Base-by-base conservation (phyloP, 192 early-diverging fungal species). In the Entophlyctis luteolus region DNA sequence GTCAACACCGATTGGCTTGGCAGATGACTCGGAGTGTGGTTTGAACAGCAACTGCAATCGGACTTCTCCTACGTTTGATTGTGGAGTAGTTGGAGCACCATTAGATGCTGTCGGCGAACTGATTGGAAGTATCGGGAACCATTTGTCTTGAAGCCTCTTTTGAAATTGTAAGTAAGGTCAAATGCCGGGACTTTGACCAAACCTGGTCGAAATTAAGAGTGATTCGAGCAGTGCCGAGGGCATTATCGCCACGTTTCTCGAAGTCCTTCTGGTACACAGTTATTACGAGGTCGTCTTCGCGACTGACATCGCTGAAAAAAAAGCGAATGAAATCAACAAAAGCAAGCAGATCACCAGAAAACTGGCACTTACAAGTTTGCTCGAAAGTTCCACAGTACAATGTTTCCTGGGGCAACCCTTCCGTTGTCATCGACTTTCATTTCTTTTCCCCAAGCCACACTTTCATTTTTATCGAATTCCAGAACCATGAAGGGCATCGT, bases 401-500 rank as follows among this genome's bases (percentile, higher is more conserved):
- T 16, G 31, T 12, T 50, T 33, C 48, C 47, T 32, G 45, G 12
- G 68, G 27, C 39, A 25, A 34, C 8, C 5, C 20, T 10, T 20
- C 2, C 36, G 28, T 25, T 20, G 4, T 65, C 57, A 10, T 71
- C 55, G 52, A 16, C 32, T 38, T 57, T 67, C 10, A 14, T 10
- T 28, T 71, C 70, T 28, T 71, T 71, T 12, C 46, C 49, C 55
- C 56, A 60, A 0, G 59, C 66, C 68, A 93, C 81, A 18, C 90
- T 85, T 72, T 94, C 91, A 74, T 93, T 93, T 79, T 93, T 93
- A 80, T 94, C 92, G 65, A 93, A 94, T 75, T 92, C 92, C 10
- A 93, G 72, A 22, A 94, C 91, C 0, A 88, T 85, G 71, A 92
- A 94, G 3, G 92, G 92, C 12, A 58, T 8, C 12, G 50, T 12